Conservation (phyloP, 768 basidiomycete species). For the Cystofilobasidium macerans region DNA sequence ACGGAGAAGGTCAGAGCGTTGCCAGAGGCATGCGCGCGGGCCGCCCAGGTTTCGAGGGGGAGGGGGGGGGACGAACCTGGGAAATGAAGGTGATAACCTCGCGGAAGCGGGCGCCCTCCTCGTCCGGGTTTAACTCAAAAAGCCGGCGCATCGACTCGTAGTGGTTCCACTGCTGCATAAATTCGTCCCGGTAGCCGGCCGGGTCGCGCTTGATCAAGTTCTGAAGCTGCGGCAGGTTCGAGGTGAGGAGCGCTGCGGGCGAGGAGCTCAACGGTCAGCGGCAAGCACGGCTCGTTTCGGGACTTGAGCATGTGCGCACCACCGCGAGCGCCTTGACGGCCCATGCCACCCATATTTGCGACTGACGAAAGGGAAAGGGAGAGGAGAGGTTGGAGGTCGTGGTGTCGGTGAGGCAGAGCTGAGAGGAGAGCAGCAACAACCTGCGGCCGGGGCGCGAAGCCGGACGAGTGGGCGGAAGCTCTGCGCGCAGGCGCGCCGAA, state of each 20-base stretch:
- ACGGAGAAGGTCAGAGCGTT: not conserved
- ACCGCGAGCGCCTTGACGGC: conserved; percentile 21
- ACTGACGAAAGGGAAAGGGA: not conserved
- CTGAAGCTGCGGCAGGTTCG: conserved; percentile 88
- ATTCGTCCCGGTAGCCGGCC: conserved; percentile 81
- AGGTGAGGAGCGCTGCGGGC: conserved; percentile 57
- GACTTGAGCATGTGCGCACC: no score
- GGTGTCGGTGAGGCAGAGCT: no score
- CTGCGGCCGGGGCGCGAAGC: no score
- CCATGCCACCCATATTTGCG: conserved; percentile 24
- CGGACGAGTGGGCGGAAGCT: no score
- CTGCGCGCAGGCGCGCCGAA: no score
- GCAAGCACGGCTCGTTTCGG: not conserved
- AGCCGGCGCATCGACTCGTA: conserved; percentile 80
- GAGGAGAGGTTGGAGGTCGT: not conserved
- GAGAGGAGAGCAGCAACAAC: no score
- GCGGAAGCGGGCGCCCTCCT: conserved; percentile 61
- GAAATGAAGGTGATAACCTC: conserved; percentile 86
- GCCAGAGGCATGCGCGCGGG: not conserved
- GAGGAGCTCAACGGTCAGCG: not conserved
- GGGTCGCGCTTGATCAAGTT: conserved; percentile 95
- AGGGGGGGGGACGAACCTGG: conserved; percentile 46
- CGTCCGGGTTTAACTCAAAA: conserved; percentile 66
- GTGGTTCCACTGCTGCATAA: conserved; percentile 81
- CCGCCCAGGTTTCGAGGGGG: not conserved